These are phyloP conservation scores for Cylindrodendrum hubeiense DNA, from an alignment of 2,329 filamentous ascomycete species.

Conservation along the genomic window DNA sequence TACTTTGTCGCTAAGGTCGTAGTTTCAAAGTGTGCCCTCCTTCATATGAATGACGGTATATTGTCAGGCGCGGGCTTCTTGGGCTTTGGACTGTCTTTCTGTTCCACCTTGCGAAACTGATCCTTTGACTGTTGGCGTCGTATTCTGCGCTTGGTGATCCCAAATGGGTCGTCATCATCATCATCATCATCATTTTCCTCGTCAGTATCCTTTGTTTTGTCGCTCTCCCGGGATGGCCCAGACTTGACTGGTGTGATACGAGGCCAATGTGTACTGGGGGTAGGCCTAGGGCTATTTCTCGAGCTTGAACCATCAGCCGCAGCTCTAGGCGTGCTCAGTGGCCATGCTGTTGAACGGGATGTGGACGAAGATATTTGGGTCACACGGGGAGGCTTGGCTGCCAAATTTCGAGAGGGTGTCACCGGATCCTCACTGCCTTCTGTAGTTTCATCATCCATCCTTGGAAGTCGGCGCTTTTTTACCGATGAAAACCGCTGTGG, in stretches of 20 bases:
- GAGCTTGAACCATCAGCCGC: conserved; percentile 18
- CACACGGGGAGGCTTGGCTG: conserved; percentile 19
- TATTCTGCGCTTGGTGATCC: conserved; percentile 47
- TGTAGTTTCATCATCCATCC: conserved; percentile 32
- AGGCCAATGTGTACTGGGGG: conserved; percentile 5
- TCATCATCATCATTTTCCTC: conserved; percentile 34
- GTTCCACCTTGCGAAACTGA: conserved; percentile 38
- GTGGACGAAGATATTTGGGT: conserved; percentile 21
- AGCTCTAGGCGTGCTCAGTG: conserved; percentile 31
- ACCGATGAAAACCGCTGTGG: not conserved
- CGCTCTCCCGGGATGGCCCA: not conserved
- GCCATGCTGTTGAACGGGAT: conserved; percentile 24
- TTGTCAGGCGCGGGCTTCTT: conserved; percentile 43
- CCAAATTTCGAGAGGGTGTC: conserved; percentile 31
- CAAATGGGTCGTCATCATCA: conserved; percentile 53
- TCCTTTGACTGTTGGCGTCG: conserved; percentile 48
- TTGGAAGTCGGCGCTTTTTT: conserved; percentile 31
- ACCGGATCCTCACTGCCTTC: conserved; percentile 30
- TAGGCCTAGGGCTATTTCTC: conserved; percentile 16
- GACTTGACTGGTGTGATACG: conserved; percentile 18
- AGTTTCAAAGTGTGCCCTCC: not conserved
- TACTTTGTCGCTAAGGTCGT: not conserved
- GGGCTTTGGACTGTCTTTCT: conserved; percentile 24
- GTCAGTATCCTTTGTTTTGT: not conserved
- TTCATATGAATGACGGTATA: conserved; percentile 55